Evolutionary conservation across 2,329 filamentous ascomycete genomes (phyloP).

Genomic region (Pestalotiopsis sp.): DNA sequence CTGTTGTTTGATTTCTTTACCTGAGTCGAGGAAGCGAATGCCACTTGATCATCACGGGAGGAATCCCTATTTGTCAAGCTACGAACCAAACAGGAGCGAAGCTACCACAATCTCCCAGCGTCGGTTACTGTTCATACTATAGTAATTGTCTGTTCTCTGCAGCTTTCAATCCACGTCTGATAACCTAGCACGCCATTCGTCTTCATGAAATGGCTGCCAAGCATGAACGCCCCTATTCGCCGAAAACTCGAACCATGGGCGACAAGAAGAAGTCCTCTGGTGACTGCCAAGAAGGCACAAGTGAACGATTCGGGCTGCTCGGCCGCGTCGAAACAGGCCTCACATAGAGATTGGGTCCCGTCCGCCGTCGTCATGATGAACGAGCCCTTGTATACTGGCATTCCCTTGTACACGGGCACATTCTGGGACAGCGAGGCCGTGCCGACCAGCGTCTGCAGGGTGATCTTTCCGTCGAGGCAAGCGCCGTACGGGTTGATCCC

Average conservation of each 20-base stretch:
- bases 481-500: background rate
- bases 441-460: background rate
- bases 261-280: background rate
- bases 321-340: background rate
- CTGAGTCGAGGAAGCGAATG: too few relatives aligned
- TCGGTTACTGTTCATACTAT: background rate
- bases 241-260: background rate
- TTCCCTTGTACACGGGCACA: background rate
- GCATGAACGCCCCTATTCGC: background rate
- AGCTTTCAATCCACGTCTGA: background rate
- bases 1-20: too few relatives aligned
- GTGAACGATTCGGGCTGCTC: background rate
- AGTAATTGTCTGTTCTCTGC: background rate
- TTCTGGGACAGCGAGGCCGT: background rate
- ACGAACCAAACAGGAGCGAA: too few relatives aligned
- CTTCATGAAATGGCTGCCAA: constrained; percentile 54
- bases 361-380: background rate
- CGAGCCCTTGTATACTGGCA: background rate
- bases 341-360: background rate
- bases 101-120: too few relatives aligned
- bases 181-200: constrained; percentile 44
- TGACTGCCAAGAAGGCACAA: background rate
- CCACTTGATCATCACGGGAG: too few relatives aligned
- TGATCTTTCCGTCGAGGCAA: background rate
- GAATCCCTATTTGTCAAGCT: too few relatives aligned